These are phyloP conservation scores for Crotalaria pallida DNA, from an alignment of 306 rosid species.

Conservation along the genomic window DNA sequence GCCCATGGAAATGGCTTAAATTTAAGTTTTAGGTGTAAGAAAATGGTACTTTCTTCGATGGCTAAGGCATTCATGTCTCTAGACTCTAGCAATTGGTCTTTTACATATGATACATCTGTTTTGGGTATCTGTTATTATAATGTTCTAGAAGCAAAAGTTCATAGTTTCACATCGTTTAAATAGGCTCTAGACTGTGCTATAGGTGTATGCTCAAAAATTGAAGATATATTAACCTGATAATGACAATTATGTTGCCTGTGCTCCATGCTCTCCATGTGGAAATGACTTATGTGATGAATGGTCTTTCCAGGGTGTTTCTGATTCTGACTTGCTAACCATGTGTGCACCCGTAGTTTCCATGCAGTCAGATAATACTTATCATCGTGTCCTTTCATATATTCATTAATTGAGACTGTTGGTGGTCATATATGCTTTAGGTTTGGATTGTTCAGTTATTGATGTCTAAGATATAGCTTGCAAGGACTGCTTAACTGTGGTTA, in stretches of 20 bases:
- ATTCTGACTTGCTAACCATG: constrained; percentile 10
- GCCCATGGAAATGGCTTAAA: neutral
- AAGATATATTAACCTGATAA: neutral
- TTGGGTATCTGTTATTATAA: neutral
- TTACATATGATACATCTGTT: neutral
- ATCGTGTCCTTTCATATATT: neutral
- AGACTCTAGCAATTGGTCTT: neutral
- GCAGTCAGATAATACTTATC: neutral
- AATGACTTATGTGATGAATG: neutral
- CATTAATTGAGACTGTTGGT: constrained; percentile 23
- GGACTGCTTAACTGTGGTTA: constrained; percentile 12
- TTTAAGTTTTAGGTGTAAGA: neutral
- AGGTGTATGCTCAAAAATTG: neutral
- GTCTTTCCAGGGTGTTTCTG: constrained; percentile 18
- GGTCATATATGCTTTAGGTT: constrained; percentile 23
- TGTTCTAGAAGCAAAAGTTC: neutral
- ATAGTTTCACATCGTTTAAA: neutral
- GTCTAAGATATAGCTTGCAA: constrained; percentile 19
- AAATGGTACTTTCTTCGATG: neutral
- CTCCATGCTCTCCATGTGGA: neutral
- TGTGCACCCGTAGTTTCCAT: neutral
- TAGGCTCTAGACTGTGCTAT: neutral
- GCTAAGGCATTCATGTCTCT: neutral
- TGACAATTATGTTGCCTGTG: neutral
- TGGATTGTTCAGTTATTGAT: constrained; percentile 21